phyloP scores from a whole-genome alignment of 192 early-diverging fungal genomes.

The Mortierella hygrophila region DNA sequence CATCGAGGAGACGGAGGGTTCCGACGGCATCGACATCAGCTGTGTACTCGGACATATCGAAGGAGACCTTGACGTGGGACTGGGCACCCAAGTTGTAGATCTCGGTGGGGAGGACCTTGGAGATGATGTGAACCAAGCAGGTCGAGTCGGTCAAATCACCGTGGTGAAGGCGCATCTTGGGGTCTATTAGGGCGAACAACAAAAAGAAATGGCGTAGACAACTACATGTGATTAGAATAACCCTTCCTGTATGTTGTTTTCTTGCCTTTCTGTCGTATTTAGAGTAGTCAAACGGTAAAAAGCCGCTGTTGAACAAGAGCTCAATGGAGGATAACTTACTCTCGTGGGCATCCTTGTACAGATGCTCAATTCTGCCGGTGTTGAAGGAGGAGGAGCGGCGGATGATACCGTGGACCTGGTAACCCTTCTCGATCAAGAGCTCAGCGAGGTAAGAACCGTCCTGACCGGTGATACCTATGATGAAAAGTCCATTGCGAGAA shows the following conservation, averaged over 20 bases:
- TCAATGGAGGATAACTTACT: constrained; percentile 52
- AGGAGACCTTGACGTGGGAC: constrained; percentile 81
- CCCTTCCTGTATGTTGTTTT: no score
- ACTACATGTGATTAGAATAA: no score
- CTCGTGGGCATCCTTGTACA: constrained; percentile 80
- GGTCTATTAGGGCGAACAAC: constrained; percentile 35
- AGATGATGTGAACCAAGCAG: constrained; percentile 80
- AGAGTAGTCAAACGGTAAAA: no score
- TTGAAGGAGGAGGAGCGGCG: constrained; percentile 88
- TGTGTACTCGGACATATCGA: constrained; percentile 86
- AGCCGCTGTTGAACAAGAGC: not conserved
- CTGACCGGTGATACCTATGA: constrained; percentile 82
- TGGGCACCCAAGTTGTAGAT: constrained; percentile 87
- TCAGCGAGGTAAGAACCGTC: constrained; percentile 85
- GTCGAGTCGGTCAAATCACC: constrained; percentile 87
- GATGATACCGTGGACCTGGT: constrained; percentile 85
- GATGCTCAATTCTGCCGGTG: constrained; percentile 83
- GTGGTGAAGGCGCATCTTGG: constrained; percentile 83
- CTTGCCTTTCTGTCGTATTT: no score
- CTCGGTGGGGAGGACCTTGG: constrained; percentile 81
- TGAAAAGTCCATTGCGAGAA: not conserved
- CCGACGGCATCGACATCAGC: constrained; percentile 86
- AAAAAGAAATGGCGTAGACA: not conserved
- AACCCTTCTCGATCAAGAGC: constrained; percentile 79
- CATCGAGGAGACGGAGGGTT: constrained; percentile 84